Base-by-base conservation (phyloP, 371 early-diverging fungal species). In the Syncephalastrum sp. region DNA sequence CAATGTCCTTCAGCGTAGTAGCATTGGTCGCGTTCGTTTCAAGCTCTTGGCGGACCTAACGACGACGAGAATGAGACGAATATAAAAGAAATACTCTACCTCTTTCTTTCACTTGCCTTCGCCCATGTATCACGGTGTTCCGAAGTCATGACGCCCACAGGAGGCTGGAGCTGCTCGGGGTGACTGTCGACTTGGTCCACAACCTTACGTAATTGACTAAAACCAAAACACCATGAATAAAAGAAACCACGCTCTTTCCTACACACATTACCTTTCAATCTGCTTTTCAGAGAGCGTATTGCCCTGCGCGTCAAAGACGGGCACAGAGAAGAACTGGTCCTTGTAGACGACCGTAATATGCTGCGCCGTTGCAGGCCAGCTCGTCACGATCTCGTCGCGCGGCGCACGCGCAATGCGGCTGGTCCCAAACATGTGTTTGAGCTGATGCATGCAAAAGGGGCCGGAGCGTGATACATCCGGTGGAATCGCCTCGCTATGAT, bases 391-490 rank as follows among this genome's bases (percentile, higher is more conserved):
- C 25, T 75, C 61, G 64, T 96, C 96, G 45, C 85, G 67, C 0
- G 78, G 83, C 21, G 76, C 45, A 13, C 83, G 79, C 16, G 95
- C 88, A 50, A 91, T 83, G 29, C 96, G 83, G 29, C 83, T 81
- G 1, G 89, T 82, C n/a, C 94, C 91, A 75, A 95, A 94, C 68
- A 92, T 82, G 38, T 82, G 77, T 56, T 83, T 84, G 68, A 89
- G 87, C 74, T 96, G 96, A 72, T 95, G 83, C 96, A 97, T 96
- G 69, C 93, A 93, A 27, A 93, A 70, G 0, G 94, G 92, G 1
- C 74, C 72, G 33, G 86, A 83, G 25, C 85, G 80, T 42, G 87
- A 81, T 51, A 64, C 67, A 59, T 95, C 95, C 8, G 91, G 79
- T 8, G 90, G 79, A 52, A 94, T 60, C 25, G 65, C 51, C 59